A percentile compares a stretch with the other conserved stretches of the same genome.
Conservation (phyloP, 202 grass and related monocot species). For the Hordeum pubiflorum region DNA sequence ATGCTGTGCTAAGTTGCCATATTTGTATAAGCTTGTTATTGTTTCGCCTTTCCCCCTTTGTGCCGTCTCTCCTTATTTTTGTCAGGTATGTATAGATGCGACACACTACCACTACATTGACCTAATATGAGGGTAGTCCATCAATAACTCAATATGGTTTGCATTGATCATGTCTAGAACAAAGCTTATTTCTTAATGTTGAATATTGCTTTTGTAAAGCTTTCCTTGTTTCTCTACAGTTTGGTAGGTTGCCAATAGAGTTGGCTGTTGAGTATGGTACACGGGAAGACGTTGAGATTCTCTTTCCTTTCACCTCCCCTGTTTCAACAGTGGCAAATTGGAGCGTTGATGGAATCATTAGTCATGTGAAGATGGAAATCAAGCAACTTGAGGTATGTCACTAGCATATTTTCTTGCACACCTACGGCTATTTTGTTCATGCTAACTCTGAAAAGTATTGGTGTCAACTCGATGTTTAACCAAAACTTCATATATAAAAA, state of each 20-base stretch:
- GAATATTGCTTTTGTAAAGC: not conserved
- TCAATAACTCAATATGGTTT: not conserved
- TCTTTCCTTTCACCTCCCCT: slow-evolving; percentile 43
- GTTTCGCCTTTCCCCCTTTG: not conserved
- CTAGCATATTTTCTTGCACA: not conserved
- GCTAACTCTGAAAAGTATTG: not conserved
- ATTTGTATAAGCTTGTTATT: not conserved
- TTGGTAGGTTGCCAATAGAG: slow-evolving; percentile 41
- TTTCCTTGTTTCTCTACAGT: slow-evolving; percentile 17
- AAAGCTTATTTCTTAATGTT: not conserved
- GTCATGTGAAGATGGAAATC: slow-evolving; percentile 15
- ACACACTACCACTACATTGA: not conserved
- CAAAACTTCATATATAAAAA: not conserved
- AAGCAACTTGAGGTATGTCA: slow-evolving; percentile 3
- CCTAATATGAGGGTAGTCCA: not conserved
- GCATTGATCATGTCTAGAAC: not conserved
- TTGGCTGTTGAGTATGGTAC: slow-evolving; percentile 40
- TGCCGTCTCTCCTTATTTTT: not conserved
- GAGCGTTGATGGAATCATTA: not conserved
- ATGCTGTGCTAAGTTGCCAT: not conserved
- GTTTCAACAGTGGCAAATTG: slow-evolving; percentile 30
- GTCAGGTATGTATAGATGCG: not conserved
- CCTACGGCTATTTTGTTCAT: not conserved
- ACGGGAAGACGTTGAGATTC: slow-evolving; percentile 40
- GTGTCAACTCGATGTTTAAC: not conserved